phyloP scores from a whole-genome alignment of 192 early-diverging fungal genomes.

The Backusella psychrophila region DNA sequence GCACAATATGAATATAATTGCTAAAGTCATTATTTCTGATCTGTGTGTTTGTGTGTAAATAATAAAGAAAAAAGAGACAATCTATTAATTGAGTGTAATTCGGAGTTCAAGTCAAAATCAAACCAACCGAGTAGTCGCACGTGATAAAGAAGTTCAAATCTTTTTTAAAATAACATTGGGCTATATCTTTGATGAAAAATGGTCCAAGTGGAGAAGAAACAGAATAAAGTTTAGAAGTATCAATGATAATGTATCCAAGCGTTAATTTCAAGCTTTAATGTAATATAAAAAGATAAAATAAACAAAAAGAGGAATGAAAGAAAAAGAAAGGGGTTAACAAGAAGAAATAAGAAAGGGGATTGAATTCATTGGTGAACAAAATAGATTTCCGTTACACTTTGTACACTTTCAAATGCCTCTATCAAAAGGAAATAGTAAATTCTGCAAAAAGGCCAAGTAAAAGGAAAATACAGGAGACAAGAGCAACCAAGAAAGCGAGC shows the following conservation, averaged over 20 bases:
- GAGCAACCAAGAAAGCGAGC: background rate
- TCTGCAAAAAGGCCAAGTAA: background rate
- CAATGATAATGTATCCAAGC: background rate
- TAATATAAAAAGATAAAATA: background rate
- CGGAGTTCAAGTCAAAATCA: background rate
- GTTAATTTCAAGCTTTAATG: background rate
- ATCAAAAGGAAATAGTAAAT: background rate
- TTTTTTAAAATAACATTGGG: background rate
- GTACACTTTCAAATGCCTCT: background rate
- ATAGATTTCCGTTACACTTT: background rate
- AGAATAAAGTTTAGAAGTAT: background rate
- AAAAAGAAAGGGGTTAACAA: background rate
- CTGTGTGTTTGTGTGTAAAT: background rate
- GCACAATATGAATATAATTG: background rate
- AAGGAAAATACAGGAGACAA: background rate
- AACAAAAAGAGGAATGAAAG: background rate
- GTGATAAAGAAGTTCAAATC: background rate
- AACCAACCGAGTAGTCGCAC: background rate
- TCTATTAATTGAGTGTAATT: background rate
- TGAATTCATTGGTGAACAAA: constrained; percentile 3
- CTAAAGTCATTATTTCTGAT: background rate
- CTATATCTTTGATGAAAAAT: background rate
- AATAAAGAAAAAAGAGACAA: background rate
- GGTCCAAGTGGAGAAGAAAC: background rate
- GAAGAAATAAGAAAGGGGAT: background rate